Percentiles rank a stretch among this genome's conserved stretches.
Evolutionary conservation across 306 rosid genomes (phyloP).

Genomic region (Vigna hirtella): DNA sequence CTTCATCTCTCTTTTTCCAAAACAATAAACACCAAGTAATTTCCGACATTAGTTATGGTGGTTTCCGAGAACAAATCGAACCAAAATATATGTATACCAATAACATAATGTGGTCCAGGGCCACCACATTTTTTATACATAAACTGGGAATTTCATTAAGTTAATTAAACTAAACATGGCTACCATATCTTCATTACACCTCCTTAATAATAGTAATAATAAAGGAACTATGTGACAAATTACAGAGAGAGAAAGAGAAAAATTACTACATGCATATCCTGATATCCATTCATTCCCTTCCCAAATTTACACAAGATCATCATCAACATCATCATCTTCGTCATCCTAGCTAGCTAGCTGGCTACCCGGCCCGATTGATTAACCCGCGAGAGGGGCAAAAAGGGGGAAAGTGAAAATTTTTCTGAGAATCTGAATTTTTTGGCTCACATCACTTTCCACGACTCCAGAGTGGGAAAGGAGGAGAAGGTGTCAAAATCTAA

Average conservation of each 20-base stretch:
- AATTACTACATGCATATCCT: conserved; percentile 26
- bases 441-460: conserved; percentile 81
- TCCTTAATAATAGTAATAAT: conserved; percentile 7
- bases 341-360: conserved; percentile 24
- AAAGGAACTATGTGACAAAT: conserved; percentile 45
- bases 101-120: conserved; percentile 8
- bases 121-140: conserved; percentile 37
- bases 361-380: not conserved
- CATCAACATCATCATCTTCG: conserved; percentile 5
- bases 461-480: conserved; percentile 86
- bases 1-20: not conserved
- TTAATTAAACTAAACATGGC: conserved; percentile 38
- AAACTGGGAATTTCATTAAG: conserved; percentile 35
- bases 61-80: not conserved
- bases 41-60: conserved; percentile 7
- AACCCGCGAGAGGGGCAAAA: conserved; percentile 37
- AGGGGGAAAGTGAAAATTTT: not conserved
- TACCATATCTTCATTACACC: conserved; percentile 38
- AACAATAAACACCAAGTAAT: not conserved
- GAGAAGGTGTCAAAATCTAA: conserved; percentile 74
- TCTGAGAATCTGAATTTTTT: not conserved
- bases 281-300: conserved; percentile 38
- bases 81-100: not conserved
- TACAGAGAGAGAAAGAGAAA: conserved; percentile 18
- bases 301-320: conserved; percentile 50